phyloP scores from a whole-genome alignment of 2,329 filamentous ascomycete genomes.

The Ciborinia camelliae region DNA sequence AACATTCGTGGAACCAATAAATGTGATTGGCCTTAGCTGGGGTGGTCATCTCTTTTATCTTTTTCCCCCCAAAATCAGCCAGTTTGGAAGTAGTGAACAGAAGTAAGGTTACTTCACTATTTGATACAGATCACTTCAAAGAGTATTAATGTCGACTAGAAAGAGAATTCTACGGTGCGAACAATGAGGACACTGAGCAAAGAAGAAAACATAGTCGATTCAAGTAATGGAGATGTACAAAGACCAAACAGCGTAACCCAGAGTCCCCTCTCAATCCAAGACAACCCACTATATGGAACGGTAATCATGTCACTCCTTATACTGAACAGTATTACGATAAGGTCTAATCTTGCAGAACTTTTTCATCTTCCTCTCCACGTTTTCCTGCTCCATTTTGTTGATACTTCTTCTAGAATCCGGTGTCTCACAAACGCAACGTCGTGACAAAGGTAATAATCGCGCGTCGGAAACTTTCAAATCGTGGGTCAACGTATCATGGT shows the following conservation, averaged over 20 bases:
- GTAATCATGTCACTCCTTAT: neutral
- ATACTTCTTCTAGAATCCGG: neutral
- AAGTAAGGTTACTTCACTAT: too few relatives aligned
- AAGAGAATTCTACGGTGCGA: neutral
- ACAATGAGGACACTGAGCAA: too few relatives aligned
- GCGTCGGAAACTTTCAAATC: neutral
- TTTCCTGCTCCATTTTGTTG: neutral
- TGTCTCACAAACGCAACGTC: conserved; percentile 3
- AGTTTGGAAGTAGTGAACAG: too few relatives aligned
- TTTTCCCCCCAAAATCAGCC: too few relatives aligned
- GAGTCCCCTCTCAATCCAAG: neutral
- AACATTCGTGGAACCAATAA: too few relatives aligned
- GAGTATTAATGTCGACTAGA: accelerated
- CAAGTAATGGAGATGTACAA: neutral
- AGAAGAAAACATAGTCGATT: neutral
- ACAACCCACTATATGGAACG: too few relatives aligned
- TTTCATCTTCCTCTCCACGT: neutral
- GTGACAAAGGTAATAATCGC: neutral
- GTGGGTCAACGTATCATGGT: too few relatives aligned
- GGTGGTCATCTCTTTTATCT: too few relatives aligned
- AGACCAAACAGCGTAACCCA: neutral
- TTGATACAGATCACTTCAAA: neutral
- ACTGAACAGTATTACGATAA: too few relatives aligned
- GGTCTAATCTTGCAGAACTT: neutral
- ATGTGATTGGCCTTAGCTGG: too few relatives aligned